Base-by-base conservation (phyloP, 805 yeast genomes). In the Wickerhamomyces strasburgensis region DNA sequence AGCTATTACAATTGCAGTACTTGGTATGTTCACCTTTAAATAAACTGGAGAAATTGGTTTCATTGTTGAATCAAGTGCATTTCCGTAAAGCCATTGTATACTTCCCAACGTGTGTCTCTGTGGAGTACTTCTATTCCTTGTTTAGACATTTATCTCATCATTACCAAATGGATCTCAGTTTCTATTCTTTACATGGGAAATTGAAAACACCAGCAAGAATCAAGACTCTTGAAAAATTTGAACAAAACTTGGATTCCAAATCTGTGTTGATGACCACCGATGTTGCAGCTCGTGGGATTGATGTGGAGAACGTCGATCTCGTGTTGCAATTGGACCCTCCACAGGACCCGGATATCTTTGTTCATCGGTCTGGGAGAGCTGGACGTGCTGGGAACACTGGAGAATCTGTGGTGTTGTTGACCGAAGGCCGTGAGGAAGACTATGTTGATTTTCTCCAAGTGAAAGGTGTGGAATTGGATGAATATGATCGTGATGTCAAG, bases 221-320 rank as follows among this genome's bases (percentile, higher is more conserved):
- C 35, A 84, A 76, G 54, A 84, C 96, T 0, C 62, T 90, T 30
- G 67, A 68, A 9, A 63, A 59, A 24, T 93, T 90, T 54, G 54
- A 49, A 15, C 27, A 24, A 5, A 30, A 40, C 17, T 42, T 51
- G 5, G 52, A 56, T 6, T 60, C 61, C 3, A 80, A 77, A 45
- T 67, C 80, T 8, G 75, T 90, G 0, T 61, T 93, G 17, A 65
- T 93, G 61, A 88, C 98, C 2, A 93, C 98, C 0, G 98, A 93
- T 67, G 96, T 93, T n/a, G 97, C 98, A 1, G 96, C 98, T 0
- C 72, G 98, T 55, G 98, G 98, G 29, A 75, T 93, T 16, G 98
- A 93, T 64, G 81, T 93, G 19, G 95, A 96, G 1, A 93, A 89
- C 37, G 97, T 93, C 8, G 98, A 93, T 53, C 62, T 89, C 18